Percentiles rank a stretch among this genome's conserved stretches.
phyloP scores from a whole-genome alignment of 2,329 filamentous ascomycete genomes.

The Fusarium sublunatum region DNA sequence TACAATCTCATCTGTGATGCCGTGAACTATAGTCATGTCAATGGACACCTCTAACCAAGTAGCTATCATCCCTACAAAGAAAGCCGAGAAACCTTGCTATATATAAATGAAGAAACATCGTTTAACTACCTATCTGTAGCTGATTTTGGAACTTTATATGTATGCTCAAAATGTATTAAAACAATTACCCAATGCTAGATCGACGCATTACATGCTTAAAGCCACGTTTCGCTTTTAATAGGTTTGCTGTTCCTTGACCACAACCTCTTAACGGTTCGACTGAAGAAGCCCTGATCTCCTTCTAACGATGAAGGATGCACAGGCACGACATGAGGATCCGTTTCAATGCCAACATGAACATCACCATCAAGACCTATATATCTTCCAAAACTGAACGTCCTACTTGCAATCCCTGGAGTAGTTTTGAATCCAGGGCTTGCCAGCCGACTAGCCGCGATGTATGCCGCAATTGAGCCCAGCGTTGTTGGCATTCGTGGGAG shows the following conservation, averaged over 20 bases:
- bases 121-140: no score
- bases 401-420: background rate
- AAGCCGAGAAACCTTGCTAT: no score
- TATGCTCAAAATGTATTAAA: no score
- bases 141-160: no score
- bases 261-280: background rate
- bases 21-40: no score
- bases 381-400: constrained; percentile 60
- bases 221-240: background rate
- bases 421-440: background rate
- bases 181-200: no score
- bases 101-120: no score
- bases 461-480: constrained; percentile 59
- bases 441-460: constrained; percentile 60
- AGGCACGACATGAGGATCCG: constrained; percentile 56
- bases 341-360: constrained; percentile 63
- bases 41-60: no score
- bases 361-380: constrained; percentile 61
- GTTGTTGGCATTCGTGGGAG: constrained; percentile 64
- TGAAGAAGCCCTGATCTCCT: background rate
- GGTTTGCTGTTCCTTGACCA: background rate
- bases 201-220: background rate
- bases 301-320: constrained; percentile 20
- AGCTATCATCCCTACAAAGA: no score
- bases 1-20: no score